A percentile compares a stretch with the other conserved stretches of the same genome.
Evolutionary conservation across 768 basidiomycete genomes (phyloP).

Genomic region (Pulveroboletus frians): DNA sequence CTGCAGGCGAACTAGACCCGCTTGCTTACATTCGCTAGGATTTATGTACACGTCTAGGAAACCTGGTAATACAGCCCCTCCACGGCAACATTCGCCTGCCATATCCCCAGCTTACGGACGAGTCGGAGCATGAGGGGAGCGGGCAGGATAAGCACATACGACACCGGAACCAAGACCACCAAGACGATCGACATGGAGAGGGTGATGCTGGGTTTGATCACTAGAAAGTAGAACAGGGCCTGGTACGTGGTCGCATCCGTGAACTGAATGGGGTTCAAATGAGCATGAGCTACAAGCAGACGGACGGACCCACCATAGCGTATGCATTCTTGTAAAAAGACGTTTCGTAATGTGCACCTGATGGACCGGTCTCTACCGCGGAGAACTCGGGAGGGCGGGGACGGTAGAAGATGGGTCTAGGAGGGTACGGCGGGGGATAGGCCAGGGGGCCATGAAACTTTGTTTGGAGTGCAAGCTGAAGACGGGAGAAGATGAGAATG

Average conservation of each 20-base stretch:
- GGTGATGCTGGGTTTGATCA: conserved; percentile 80
- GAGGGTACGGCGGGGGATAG: conserved; percentile 59
- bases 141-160: conserved; percentile 56
- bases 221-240: conserved; percentile 83
- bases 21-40: neutral
- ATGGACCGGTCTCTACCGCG: conserved; percentile 45
- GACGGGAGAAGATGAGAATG: conserved; percentile 13
- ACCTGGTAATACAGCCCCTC: conserved; percentile 55
- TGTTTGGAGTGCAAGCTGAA: conserved; percentile 60
- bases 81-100: conserved; percentile 81
- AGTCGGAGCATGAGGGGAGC: conserved; percentile 64
- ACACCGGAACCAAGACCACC: conserved; percentile 51
- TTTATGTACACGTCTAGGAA: conserved; percentile 12
- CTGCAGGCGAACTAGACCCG: conserved; percentile 13
- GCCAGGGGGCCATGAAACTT: conserved; percentile 65
- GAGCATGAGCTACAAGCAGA: conserved; percentile 1
- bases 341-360: conserved; percentile 44
- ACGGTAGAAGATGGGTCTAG: conserved; percentile 71
- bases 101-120: conserved; percentile 61
- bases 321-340: conserved; percentile 82
- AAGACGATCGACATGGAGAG: conserved; percentile 55
- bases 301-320: conserved; percentile 55
- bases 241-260: conserved; percentile 79
- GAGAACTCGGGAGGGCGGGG: conserved; percentile 42
- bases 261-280: conserved; percentile 44